Conservation (phyloP, 805 yeast species). For the Pichia manshurica region DNA sequence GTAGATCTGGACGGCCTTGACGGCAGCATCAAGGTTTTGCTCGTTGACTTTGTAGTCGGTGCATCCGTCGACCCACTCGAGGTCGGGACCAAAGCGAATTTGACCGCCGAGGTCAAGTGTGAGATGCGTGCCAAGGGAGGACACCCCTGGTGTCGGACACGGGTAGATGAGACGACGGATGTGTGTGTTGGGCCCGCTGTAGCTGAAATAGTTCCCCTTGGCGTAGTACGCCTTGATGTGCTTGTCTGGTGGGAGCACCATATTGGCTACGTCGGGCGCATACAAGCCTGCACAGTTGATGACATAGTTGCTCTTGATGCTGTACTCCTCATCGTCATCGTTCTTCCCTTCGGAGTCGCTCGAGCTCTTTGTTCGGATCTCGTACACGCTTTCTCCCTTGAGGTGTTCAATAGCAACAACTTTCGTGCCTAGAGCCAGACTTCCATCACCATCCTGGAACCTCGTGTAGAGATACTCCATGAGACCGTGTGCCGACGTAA, state of each 20-base stretch:
- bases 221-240: constrained; percentile 55
- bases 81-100: constrained; percentile 81
- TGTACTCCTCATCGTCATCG: constrained; percentile 28
- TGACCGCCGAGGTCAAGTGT: constrained; percentile 80
- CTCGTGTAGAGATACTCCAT: constrained; percentile 52
- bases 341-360: constrained; percentile 21
- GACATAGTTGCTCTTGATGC: constrained; percentile 48
- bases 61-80: constrained; percentile 62
- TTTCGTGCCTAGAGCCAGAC: constrained; percentile 54
- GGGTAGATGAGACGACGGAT: constrained; percentile 67
- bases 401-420: constrained; percentile 39
- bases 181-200: constrained; percentile 31
- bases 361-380: constrained; percentile 24
- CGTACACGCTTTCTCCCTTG: constrained; percentile 25
- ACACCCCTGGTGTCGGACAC: constrained; percentile 61
- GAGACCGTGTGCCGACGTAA: constrained; percentile 72
- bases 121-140: constrained; percentile 84
- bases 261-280: constrained; percentile 66
- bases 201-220: constrained; percentile 77
- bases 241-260: constrained; percentile 58
- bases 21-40: constrained; percentile 48
- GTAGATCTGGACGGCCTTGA: constrained; percentile 52
- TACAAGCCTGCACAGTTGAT: constrained; percentile 76
- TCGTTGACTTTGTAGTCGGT: constrained; percentile 46
- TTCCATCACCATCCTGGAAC: constrained; percentile 54